Evolutionary conservation across 2,329 filamentous ascomycete genomes (phyloP).

Genomic region (Ophiostoma perfectum): DNA sequence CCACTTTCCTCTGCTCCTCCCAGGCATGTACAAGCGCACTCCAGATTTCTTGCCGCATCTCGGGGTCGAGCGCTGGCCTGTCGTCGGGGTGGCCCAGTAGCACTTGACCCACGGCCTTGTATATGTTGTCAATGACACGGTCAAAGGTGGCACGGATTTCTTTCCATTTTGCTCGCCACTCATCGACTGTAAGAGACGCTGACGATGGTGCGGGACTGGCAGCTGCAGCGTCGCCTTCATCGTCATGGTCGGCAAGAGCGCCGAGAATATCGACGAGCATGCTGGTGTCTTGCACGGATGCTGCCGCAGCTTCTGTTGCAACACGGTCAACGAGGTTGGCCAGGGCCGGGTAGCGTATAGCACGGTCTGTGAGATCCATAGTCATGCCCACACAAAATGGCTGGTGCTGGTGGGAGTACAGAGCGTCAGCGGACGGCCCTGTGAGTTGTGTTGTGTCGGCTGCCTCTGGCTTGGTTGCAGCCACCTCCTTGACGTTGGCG

Average conservation of each 20-base stretch:
- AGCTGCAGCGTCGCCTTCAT: constrained; percentile 20
- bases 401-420: constrained; percentile 10
- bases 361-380: constrained; percentile 24
- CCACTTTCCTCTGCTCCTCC: constrained; percentile 16
- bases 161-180: constrained; percentile 18
- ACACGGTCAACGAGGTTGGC: constrained; percentile 48
- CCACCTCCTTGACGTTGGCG: constrained; percentile 18
- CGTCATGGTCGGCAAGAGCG: constrained; percentile 21
- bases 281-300: constrained; percentile 22
- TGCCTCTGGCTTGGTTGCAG: constrained; percentile 45
- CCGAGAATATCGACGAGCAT: constrained; percentile 23
- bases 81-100: constrained; percentile 15
- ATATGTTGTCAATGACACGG: constrained; percentile 16
- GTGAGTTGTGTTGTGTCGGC: neutral
- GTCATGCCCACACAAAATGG: constrained; percentile 24
- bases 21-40: constrained; percentile 23
- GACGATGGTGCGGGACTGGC: neutral
- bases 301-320: constrained; percentile 33
- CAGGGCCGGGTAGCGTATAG: constrained; percentile 24
- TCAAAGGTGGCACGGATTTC: constrained; percentile 18
- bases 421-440: neutral
- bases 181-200: neutral
- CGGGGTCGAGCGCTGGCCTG: constrained; percentile 17
- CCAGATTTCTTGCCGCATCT: constrained; percentile 24
- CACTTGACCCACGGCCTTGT: constrained; percentile 18